Percentiles rank a stretch among this genome's conserved stretches.
Conservation (phyloP, 2,329 filamentous ascomycete species). For the Fusarium torulosum region DNA sequence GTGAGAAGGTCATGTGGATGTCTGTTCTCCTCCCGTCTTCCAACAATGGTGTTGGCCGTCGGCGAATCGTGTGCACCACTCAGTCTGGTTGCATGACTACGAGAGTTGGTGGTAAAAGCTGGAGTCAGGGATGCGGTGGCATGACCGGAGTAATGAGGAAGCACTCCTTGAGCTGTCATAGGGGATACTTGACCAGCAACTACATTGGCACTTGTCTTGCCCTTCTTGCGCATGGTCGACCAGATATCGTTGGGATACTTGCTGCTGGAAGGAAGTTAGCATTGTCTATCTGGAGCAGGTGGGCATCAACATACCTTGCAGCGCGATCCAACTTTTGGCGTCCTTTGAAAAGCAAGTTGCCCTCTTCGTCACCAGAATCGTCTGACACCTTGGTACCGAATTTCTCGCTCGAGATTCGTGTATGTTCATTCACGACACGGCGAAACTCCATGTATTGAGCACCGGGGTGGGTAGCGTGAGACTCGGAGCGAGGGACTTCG, state of each 20-base stretch:
- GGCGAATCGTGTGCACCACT: constrained; percentile 41
- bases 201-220: constrained; percentile 61
- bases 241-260: constrained; percentile 61
- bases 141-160: constrained; percentile 66
- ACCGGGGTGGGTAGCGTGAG: constrained; percentile 43
- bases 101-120: constrained; percentile 54
- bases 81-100: constrained; percentile 47
- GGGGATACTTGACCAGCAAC: constrained; percentile 64
- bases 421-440: constrained; percentile 30
- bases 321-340: constrained; percentile 48
- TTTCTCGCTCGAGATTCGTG: constrained; percentile 24
- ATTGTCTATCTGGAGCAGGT: background rate
- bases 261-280: constrained; percentile 49
- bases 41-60: constrained; percentile 39
- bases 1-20: constrained; percentile 52
- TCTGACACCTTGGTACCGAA: constrained; percentile 25
- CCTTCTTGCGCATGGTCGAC: constrained; percentile 65
- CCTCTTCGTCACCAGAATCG: constrained; percentile 51
- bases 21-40: constrained; percentile 61
- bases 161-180: constrained; percentile 65
- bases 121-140: constrained; percentile 65
- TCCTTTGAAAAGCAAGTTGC: constrained; percentile 55
- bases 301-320: constrained; percentile 49
- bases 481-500: constrained; percentile 42
- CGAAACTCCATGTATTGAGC: constrained; percentile 49